Conservation (phyloP, 169 alveolate species). For the Theileria parva region DNA sequence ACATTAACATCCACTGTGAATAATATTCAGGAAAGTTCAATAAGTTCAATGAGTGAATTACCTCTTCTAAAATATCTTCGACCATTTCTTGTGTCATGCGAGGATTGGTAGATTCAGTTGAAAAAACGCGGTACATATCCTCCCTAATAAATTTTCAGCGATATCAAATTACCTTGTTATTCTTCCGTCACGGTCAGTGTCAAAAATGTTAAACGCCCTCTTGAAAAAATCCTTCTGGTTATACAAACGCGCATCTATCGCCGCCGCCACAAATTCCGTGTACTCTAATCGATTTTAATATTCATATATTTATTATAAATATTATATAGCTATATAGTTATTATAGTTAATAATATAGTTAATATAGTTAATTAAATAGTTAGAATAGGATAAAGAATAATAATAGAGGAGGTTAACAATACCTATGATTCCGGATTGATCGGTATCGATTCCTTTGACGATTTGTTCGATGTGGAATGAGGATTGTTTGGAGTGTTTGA, state of each 20-base stretch:
- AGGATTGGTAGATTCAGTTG: conserved; percentile 18
- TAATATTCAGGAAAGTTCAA: too few species aligned
- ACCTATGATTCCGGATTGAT: conserved; percentile 85
- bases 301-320: not conserved
- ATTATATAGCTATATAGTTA: conserved; percentile 19
- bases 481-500: conserved; percentile 64
- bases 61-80: conserved; percentile 66
- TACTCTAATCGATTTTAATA: conserved; percentile 80
- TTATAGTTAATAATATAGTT: not conserved
- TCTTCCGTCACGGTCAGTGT: conserved; percentile 88
- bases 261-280: conserved; percentile 94
- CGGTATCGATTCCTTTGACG: conserved; percentile 83
- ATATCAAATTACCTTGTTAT: conserved; percentile 72
- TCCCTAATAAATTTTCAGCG: conserved; percentile 34
- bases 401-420: too few species aligned
- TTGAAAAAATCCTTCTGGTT: conserved; percentile 83
- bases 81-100: conserved; percentile 52
- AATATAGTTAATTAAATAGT: not conserved
- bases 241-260: conserved; percentile 83
- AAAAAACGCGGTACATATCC: conserved; percentile 70
- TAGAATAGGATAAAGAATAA: too few species aligned
- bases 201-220: conserved; percentile 90
- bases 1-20: too few species aligned
- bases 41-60: conserved; percentile 2
- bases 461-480: conserved; percentile 53